A percentile compares a stretch with the other conserved stretches of the same genome.
Evolutionary conservation across 2,329 filamentous ascomycete genomes (phyloP).

Genomic region (Colletotrichum melonis): DNA sequence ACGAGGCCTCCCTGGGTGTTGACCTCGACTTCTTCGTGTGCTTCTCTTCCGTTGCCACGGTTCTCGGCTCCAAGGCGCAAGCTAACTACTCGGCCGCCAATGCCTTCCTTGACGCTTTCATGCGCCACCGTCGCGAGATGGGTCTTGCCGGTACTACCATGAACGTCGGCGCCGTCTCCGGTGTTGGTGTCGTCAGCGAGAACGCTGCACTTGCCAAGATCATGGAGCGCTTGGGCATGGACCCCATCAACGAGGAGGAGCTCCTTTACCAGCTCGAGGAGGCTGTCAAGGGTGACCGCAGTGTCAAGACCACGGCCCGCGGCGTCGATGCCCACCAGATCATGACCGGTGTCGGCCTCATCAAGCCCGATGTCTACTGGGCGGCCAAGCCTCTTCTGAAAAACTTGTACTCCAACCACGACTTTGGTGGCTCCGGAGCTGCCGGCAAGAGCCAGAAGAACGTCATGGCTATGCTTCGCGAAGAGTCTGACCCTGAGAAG

Average conservation of each 20-base stretch:
- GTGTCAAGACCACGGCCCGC: slow-evolving; percentile 6
- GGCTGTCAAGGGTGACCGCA: slow-evolving; percentile 35
- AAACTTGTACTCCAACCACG: slow-evolving; percentile 40
- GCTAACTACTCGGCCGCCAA: slow-evolving; percentile 51
- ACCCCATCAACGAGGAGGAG: slow-evolving; percentile 38
- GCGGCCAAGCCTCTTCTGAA: slow-evolving; percentile 38
- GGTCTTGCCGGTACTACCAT: slow-evolving; percentile 47
- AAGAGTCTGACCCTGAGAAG: not conserved
- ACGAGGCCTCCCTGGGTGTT: slow-evolving; percentile 39
- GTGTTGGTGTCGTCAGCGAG: slow-evolving; percentile 38
- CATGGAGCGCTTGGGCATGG: slow-evolving; percentile 36
- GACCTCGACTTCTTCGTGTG: slow-evolving; percentile 46
- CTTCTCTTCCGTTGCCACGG: slow-evolving; percentile 41
- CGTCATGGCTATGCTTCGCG: not conserved
- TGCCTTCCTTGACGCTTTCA: slow-evolving; percentile 47
- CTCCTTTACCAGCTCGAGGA: slow-evolving; percentile 40
- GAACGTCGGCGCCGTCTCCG: slow-evolving; percentile 48
- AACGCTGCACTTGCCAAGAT: slow-evolving; percentile 34
- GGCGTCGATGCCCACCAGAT: slow-evolving; percentile 38
- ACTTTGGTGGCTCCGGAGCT: slow-evolving; percentile 31
- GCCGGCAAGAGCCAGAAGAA: not conserved
- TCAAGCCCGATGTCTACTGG: slow-evolving; percentile 40
- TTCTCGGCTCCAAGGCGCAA: slow-evolving; percentile 38
- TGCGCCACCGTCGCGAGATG: slow-evolving; percentile 40
- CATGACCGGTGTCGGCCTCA: slow-evolving; percentile 39